These are phyloP conservation scores for Irpex sp. DNA, from an alignment of 1,284 basidiomycete genomes.

Conservation along the genomic window DNA sequence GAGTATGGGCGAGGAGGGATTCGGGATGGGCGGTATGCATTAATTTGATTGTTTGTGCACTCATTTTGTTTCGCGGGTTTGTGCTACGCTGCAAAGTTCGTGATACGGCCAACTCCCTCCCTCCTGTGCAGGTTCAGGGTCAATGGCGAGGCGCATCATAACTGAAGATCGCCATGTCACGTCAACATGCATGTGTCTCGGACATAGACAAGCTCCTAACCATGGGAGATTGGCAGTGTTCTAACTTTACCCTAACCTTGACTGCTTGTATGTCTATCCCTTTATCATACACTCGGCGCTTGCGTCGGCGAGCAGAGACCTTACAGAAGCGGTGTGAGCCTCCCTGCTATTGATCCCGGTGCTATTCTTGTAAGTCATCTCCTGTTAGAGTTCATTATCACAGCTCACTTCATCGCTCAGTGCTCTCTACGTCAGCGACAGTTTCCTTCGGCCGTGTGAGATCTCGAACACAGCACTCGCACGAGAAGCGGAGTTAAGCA, in stretches of 20 bases:
- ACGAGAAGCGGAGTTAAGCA: not conserved
- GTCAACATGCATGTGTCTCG: not conserved
- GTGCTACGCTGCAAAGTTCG: not conserved
- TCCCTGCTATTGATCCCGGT: not conserved
- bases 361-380: not conserved
- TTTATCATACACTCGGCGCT: not conserved
- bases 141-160: not conserved
- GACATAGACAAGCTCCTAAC: not conserved
- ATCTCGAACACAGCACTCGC: not conserved
- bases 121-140: not conserved
- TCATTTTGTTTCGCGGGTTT: not conserved
- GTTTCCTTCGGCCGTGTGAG: not conserved
- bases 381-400: not conserved
- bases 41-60: not conserved
- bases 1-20: conserved; percentile 20
- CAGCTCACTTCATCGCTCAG: not conserved
- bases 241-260: not conserved
- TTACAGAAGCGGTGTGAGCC: not conserved
- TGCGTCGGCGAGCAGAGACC: not conserved
- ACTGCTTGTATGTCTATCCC: not conserved
- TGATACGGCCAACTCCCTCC: no score
- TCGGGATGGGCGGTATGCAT: conserved; percentile 15
- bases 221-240: not conserved
- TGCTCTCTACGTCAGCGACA: not conserved
- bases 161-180: no score